Evolutionary conservation across 2,329 filamentous ascomycete genomes (phyloP).

Genomic region (Phyllachora maydis): DNA sequence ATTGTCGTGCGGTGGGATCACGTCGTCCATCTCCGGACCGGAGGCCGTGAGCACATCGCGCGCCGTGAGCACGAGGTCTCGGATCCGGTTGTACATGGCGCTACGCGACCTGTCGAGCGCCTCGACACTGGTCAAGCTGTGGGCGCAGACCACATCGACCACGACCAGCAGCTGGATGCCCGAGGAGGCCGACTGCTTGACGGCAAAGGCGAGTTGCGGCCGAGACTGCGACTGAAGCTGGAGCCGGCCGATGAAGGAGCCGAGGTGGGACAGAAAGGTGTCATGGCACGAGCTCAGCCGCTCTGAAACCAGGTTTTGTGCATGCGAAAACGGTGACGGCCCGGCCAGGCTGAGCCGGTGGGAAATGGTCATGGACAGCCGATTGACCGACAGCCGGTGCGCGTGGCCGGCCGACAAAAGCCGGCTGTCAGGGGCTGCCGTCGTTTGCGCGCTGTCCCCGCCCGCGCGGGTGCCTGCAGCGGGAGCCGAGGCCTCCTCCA

Average conservation of each 20-base stretch:
- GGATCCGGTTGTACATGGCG: conserved; percentile 61
- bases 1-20: conserved; percentile 66
- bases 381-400: conserved; percentile 19
- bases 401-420: conserved; percentile 22
- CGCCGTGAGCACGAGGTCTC: conserved; percentile 62
- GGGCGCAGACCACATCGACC: conserved; percentile 63
- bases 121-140: conserved; percentile 37
- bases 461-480: conserved; percentile 21
- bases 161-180: conserved; percentile 63
- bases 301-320: conserved; percentile 64
- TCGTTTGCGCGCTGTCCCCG: conserved; percentile 7
- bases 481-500: conserved; percentile 35
- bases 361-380: conserved; percentile 33
- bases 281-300: conserved; percentile 66
- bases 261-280: conserved; percentile 72
- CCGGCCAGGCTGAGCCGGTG: conserved; percentile 64
- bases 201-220: conserved; percentile 61
- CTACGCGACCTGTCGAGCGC: conserved; percentile 48
- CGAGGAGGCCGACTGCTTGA: conserved; percentile 64
- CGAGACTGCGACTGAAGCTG: conserved; percentile 86
- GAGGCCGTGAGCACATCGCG: conserved; percentile 55
- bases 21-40: conserved; percentile 42
- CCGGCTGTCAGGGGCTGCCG: conserved; percentile 16
- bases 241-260: conserved; percentile 76
- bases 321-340: conserved; percentile 37